Percentiles rank a stretch among this genome's conserved stretches.
Conservation (phyloP, 768 basidiomycete genomes). For the Lentinula raphanica region DNA sequence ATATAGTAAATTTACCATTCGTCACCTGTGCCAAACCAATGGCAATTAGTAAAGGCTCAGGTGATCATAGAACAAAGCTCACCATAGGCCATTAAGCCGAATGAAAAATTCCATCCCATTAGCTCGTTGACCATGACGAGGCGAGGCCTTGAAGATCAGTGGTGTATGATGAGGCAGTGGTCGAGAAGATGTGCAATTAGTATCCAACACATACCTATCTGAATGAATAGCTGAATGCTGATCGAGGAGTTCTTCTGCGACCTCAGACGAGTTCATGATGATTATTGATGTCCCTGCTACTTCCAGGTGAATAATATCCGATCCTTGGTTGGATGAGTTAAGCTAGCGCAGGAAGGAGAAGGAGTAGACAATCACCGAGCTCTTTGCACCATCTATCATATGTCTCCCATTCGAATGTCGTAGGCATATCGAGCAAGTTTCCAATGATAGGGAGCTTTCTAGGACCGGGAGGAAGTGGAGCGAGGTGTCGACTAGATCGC, state of each 20-base stretch:
- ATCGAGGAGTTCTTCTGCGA: conserved; percentile 29
- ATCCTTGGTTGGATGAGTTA: conserved; percentile 9
- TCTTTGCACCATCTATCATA: conserved; percentile 12
- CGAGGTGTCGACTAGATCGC: background rate
- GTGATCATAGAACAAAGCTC: background rate
- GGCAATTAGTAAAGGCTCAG: background rate
- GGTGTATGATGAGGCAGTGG: background rate
- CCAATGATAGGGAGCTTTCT: conserved; percentile 38
- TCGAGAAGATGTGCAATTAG: background rate
- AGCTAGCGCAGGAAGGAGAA: too few relatives aligned
- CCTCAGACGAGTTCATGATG: conserved; percentile 26
- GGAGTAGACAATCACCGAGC: background rate
- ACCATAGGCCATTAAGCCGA: conserved; percentile 19
- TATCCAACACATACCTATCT: conserved; percentile 18
- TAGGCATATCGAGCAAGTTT: conserved; percentile 47
- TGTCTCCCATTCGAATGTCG: conserved; percentile 21
- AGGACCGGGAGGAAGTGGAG: conserved; percentile 40
- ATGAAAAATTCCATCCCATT: conserved; percentile 18
- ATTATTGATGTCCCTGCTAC: conserved; percentile 21
- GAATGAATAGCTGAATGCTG: conserved; percentile 31
- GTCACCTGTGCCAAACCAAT: conserved; percentile 7
- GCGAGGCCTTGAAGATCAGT: conserved; percentile 5
- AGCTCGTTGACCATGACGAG: conserved; percentile 14
- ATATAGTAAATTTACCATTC: conserved; percentile 9
- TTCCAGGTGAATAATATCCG: conserved; percentile 23